These are phyloP conservation scores for Pulveroboletus sp. DNA, from an alignment of 768 basidiomycete genomes.

Conservation along the genomic window DNA sequence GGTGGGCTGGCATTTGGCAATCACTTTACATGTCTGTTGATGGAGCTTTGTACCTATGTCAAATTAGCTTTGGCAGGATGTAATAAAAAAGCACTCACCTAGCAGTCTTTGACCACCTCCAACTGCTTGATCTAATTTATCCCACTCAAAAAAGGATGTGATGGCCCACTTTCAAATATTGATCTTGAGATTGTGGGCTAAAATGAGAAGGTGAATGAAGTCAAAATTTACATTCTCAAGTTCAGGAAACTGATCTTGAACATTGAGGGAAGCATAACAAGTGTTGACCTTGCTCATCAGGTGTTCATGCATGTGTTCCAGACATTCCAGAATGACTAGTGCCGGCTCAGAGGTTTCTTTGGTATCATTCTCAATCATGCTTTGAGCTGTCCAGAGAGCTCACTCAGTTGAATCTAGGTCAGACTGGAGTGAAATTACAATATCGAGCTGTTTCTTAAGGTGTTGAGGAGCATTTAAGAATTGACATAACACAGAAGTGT, in stretches of 20 bases:
- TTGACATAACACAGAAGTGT: not conserved
- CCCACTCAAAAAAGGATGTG: not conserved
- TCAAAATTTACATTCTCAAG: not conserved
- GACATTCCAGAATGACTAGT: not conserved
- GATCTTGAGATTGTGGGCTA: not conserved
- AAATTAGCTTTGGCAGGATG: not conserved
- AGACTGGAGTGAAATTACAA: not conserved
- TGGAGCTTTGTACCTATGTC: not conserved
- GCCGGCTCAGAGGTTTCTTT: not conserved
- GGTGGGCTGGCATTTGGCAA: not conserved
- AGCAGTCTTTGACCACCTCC: not conserved
- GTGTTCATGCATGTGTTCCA: not conserved
- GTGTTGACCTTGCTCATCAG: not conserved
- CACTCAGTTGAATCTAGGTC: not conserved
- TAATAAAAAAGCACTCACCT: not conserved
- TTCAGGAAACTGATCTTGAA: not conserved
- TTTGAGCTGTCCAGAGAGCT: not conserved
- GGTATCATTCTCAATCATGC: not conserved
- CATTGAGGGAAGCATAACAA: not conserved
- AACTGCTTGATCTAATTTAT: not conserved
- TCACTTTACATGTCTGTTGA: not conserved
- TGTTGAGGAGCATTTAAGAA: not conserved
- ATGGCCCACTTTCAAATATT: not conserved
- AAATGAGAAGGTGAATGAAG: not conserved
- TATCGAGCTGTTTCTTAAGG: not conserved